Percentiles rank a stretch among this genome's conserved stretches.
These are phyloP conservation scores for Morella rubra DNA, from an alignment of 306 rosid genomes.

Conservation along the genomic window DNA sequence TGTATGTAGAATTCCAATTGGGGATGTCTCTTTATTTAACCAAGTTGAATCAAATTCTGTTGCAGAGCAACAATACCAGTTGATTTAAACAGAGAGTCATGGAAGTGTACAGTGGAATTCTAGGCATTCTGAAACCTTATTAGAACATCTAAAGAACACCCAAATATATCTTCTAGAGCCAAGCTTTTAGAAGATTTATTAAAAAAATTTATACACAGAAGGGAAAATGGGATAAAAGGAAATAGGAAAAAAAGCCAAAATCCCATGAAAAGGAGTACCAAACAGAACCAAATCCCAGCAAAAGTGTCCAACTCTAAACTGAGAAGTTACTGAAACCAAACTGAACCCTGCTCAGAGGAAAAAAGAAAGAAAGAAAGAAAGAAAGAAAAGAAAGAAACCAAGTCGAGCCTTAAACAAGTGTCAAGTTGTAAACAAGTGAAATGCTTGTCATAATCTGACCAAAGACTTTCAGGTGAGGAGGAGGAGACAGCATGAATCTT, in stretches of 20 bases:
- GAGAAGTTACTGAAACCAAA: constrained; percentile 31
- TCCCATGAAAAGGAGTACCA: constrained; percentile 18
- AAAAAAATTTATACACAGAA: no score
- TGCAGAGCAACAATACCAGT: background rate
- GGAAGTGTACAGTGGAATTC: background rate
- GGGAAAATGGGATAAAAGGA: background rate
- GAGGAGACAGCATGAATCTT: constrained; percentile 86
- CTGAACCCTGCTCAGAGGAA: background rate
- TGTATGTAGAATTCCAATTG: background rate
- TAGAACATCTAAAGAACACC: background rate
- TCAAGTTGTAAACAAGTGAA: constrained; percentile 31
- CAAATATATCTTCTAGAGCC: background rate
- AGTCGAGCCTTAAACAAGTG: constrained; percentile 36
- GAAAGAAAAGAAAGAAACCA: background rate
- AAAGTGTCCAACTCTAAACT: no score
- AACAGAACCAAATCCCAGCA: constrained; percentile 15
- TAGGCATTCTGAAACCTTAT: background rate
- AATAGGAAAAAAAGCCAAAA: constrained; percentile 1
- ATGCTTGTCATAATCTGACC: constrained; percentile 59
- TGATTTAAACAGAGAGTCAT: background rate
- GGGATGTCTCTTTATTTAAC: background rate
- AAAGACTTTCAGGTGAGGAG: constrained; percentile 50
- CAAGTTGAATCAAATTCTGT: background rate
- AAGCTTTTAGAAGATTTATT: no score
- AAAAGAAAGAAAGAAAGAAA: no score